Evolutionary conservation across 352 stramenopile genomes (phyloP).

Genomic region (Halophytophthora polymorphica): DNA sequence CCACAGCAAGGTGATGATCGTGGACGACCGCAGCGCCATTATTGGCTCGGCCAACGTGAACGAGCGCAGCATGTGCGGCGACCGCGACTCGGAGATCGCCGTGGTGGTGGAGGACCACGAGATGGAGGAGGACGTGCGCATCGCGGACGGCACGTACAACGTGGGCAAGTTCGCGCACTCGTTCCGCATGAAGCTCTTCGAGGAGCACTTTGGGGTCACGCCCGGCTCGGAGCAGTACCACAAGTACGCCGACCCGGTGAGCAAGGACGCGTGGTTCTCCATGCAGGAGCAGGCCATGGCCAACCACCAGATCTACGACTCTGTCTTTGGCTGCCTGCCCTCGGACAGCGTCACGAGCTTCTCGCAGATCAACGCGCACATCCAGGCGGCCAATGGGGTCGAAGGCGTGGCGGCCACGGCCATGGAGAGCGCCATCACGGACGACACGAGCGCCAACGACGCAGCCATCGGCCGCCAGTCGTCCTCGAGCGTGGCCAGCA

Average conservation of each 20-base stretch:
- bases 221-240: constrained; percentile 46
- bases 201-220: constrained; percentile 76
- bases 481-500: constrained; percentile 17
- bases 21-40: constrained; percentile 76
- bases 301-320: constrained; percentile 84
- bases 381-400: constrained; percentile 26
- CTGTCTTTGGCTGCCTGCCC: constrained; percentile 75
- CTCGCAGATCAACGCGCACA: constrained; percentile 61
- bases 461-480: constrained; percentile 13
- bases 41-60: constrained; percentile 88
- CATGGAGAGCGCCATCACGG: constrained; percentile 14
- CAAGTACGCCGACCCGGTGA: constrained; percentile 60
- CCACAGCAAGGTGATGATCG: constrained; percentile 91
- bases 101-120: constrained; percentile 80
- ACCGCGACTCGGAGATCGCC: constrained; percentile 87
- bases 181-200: constrained; percentile 86
- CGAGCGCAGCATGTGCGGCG: constrained; percentile 83
- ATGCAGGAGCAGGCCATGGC: constrained; percentile 84
- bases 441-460: constrained; percentile 21
- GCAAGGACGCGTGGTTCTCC: constrained; percentile 67
- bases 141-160: constrained; percentile 39
- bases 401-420: constrained; percentile 23
- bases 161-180: constrained; percentile 83
- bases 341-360: constrained; percentile 72
- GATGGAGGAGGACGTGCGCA: constrained; percentile 49